A percentile compares a stretch with the other conserved stretches of the same genome.
Conservation (phyloP, 306 rosid genomes). For the Gynostemma pentaphyllum region DNA sequence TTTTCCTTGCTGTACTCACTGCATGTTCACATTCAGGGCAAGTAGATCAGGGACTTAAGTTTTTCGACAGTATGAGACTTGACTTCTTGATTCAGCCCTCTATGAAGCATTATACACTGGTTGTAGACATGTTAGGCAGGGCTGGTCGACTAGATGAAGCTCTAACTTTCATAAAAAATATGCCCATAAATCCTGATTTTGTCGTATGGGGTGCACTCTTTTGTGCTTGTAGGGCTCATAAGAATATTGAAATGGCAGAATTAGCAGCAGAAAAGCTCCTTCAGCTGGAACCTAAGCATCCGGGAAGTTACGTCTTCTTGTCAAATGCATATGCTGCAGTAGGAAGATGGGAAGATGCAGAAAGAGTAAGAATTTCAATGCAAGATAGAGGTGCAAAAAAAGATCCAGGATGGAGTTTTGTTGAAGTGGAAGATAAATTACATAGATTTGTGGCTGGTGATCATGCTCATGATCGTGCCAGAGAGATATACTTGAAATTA, state of each 20-base stretch:
- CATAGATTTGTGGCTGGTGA: conserved; percentile 16
- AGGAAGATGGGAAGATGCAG: conserved; percentile 20
- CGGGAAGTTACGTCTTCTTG: conserved; percentile 14
- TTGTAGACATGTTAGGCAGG: conserved; percentile 16
- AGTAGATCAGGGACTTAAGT: conserved; percentile 6
- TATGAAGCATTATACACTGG: conserved; percentile 16
- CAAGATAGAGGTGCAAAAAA: conserved; percentile 4
- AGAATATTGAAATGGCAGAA: conserved; percentile 17
- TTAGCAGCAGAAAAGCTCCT: conserved; percentile 14
- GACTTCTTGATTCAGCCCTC: conserved; percentile 12
- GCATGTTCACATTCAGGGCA: conserved; percentile 16
- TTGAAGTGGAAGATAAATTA: conserved; percentile 12
- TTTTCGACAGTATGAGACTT: conserved; percentile 7
- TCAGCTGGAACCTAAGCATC: conserved; percentile 14
- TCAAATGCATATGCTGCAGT: conserved; percentile 14
- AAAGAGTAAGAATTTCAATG: conserved; percentile 12
- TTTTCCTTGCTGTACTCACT: conserved; percentile 14
- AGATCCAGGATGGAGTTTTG: conserved; percentile 16
- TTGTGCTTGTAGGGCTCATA: conserved; percentile 18
- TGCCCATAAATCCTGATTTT: conserved; percentile 13
- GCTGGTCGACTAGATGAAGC: conserved; percentile 16
- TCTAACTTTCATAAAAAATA: conserved; percentile 5
- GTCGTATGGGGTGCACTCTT: conserved; percentile 18
- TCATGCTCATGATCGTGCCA: conserved; percentile 4
- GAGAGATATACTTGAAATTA: conserved; percentile 8